Base-by-base conservation (phyloP, 2,329 filamentous ascomycete genomes). In the Xylariales sp. region DNA sequence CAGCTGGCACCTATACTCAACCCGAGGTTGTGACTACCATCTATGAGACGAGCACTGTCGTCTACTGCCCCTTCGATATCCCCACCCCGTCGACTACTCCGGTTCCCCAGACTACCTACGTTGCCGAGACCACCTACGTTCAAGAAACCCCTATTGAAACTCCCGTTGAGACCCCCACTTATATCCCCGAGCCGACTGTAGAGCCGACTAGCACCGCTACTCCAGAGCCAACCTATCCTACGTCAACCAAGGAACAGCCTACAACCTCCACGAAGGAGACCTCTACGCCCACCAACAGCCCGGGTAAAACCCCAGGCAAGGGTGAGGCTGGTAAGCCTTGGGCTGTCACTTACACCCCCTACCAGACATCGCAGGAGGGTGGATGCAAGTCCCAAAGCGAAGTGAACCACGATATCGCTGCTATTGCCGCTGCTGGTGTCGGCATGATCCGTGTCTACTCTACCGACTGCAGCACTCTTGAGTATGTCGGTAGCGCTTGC, bases 401-500 rank as follows among this genome's bases (percentile, higher is more conserved):
- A 55, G 88, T 95, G 67, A 78, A 84, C 69, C 62, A 75, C 30
- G 91, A 94, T 72, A 85, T 95, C 72, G 78, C 80, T 46, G 73
- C 80, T 67, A 91, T 95, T 77, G 87, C 89, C 76, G 57, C 74
- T 61, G 87, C 87, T 72, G 92, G 91, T 68, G 93, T 94, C 87
- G 81, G 81, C 71, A 83, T 87, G 57, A 80, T 95, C 79, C 94
- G 95, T 80, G 85, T 96, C 78, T 98, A 98, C 89, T 93, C 91
- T 72, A 94, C 94, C 74, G 94, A 97, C 87, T 98, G 95, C 86
- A 85, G 87, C 81, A 91, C 91, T 63, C 91, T 97, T 69, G 82
- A 89, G 78, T 90, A 88, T 81, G 90, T 97, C 66, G 93, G 93
- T 71, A 81, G 82, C 50, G 92, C 93, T 67, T 90, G 87, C 82